These are phyloP conservation scores for Lithospermum erythrorhizon DNA, from an alignment of 257 asterid genomes.

Conservation along the genomic window DNA sequence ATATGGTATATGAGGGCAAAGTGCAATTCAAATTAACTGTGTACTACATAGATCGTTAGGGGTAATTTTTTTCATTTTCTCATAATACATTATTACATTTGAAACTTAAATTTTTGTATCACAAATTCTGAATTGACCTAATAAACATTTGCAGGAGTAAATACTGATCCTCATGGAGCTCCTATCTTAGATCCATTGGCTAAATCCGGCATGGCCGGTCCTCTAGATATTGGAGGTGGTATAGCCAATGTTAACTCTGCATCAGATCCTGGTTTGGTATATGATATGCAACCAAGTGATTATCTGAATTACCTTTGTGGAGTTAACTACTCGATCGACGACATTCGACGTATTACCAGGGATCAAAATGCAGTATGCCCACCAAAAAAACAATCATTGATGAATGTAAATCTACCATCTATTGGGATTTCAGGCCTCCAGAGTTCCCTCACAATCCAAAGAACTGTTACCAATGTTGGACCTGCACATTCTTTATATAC, in stretches of 20 bases:
- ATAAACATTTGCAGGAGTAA: neutral
- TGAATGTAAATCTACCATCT: constrained; percentile 5
- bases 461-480: constrained; percentile 7
- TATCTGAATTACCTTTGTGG: neutral
- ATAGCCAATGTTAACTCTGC: neutral
- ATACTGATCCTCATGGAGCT: neutral
- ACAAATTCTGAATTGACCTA: too few relatives aligned
- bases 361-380: neutral
- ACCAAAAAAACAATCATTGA: neutral
- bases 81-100: too few relatives aligned
- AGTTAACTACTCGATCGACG: neutral
- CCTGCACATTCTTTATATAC: neutral
- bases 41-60: too few relatives aligned
- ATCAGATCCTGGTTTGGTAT: constrained; percentile 1
- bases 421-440: neutral
- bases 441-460: neutral
- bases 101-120: too few relatives aligned
- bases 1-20: too few relatives aligned
- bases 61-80: too few relatives aligned
- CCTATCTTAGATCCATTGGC: neutral
- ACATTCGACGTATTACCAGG: neutral
- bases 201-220: neutral
- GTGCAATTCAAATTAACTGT: too few relatives aligned
- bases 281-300: constrained; percentile 1
- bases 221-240: neutral